Evolutionary conservation across 2,329 filamentous ascomycete genomes (phyloP).

Genomic region (Bimuria novae-zelandiae): DNA sequence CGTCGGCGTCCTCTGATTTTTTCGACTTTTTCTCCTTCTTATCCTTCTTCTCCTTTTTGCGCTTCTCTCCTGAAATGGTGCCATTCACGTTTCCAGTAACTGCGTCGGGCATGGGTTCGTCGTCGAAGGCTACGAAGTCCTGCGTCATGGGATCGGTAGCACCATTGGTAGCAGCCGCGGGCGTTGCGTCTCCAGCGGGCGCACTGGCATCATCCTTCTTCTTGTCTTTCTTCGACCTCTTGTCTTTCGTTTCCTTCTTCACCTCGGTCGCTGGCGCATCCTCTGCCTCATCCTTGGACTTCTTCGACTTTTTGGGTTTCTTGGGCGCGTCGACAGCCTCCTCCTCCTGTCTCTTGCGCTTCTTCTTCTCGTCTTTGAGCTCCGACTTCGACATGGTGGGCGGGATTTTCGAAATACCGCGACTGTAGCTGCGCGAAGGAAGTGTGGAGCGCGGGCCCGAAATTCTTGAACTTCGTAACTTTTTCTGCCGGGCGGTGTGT

Average conservation of each 20-base stretch:
- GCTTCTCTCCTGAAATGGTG: constrained; percentile 8
- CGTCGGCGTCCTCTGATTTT: constrained; percentile 22
- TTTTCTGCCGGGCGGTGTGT: constrained; percentile 24
- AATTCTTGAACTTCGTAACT: constrained; percentile 16
- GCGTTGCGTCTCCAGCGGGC: background rate
- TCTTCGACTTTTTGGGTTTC: constrained; percentile 40
- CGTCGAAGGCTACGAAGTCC: constrained; percentile 4
- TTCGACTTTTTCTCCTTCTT: constrained; percentile 30
- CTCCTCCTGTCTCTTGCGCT: constrained; percentile 41
- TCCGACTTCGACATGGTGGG: constrained; percentile 28
- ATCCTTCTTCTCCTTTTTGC: constrained; percentile 21
- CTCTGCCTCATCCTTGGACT: constrained; percentile 28
- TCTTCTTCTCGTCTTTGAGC: constrained; percentile 37
- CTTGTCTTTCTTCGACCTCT: constrained; percentile 19
- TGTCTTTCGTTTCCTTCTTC: constrained; percentile 26
- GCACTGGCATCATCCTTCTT: background rate
- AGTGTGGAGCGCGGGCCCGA: constrained; percentile 12
- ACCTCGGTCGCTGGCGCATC: constrained; percentile 21
- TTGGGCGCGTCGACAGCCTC: constrained; percentile 30
- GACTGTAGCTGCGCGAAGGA: constrained; percentile 12
- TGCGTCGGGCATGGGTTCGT: constrained; percentile 1
- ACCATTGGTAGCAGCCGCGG: background rate
- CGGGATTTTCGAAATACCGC: constrained; percentile 9
- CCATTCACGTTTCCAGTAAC: background rate
- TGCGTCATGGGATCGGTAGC: background rate